phyloP scores from a whole-genome alignment of 78 protist genomes.

The Emiliania huxleyi region DNA sequence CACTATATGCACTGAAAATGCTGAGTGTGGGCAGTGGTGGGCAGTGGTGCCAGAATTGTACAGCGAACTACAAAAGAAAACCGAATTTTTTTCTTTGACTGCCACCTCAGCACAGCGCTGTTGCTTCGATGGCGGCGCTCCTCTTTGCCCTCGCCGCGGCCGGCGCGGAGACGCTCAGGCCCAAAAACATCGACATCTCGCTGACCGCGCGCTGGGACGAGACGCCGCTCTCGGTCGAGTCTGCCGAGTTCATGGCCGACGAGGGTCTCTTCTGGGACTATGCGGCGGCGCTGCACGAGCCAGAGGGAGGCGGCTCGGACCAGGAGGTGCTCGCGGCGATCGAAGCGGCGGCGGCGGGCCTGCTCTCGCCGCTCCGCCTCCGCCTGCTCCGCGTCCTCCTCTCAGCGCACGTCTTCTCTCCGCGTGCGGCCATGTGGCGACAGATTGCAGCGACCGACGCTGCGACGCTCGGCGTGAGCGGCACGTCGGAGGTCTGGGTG shows the following conservation, averaged over 20 bases:
- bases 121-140: too few relatives aligned
- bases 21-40: too few relatives aligned
- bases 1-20: too few relatives aligned
- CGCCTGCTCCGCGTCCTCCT: background rate
- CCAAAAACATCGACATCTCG: constrained; percentile 3
- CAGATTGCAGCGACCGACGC: background rate
- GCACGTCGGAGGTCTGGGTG: background rate
- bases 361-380: background rate
- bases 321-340: background rate
- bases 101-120: too few relatives aligned
- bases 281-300: background rate
- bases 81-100: too few relatives aligned
- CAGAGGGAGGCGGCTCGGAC: background rate
- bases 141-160: background rate
- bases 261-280: background rate
- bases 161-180: background rate
- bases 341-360: background rate
- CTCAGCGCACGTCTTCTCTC: background rate
- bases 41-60: too few relatives aligned
- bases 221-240: constrained; percentile 26
- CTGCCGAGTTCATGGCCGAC: background rate
- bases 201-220: constrained; percentile 13
- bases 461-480: background rate
- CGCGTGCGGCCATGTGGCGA: background rate
- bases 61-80: too few relatives aligned